Conservation (phyloP, 352 stramenopile species). For the Pythium sp. region DNA sequence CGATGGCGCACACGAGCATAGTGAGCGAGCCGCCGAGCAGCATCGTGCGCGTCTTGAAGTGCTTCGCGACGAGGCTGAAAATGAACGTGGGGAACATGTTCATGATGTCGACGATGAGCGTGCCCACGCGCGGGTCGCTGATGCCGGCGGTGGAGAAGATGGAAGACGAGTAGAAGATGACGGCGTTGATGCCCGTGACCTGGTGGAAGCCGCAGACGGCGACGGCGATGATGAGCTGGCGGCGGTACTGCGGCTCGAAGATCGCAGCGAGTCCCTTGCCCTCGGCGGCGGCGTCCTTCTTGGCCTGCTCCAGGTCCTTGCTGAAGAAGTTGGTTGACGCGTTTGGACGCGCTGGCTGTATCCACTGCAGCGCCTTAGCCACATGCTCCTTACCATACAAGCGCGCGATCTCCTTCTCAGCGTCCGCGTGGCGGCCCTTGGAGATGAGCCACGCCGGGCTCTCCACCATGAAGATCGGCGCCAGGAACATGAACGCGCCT, state of each 20-base stretch:
- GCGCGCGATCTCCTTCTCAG: conserved; percentile 24
- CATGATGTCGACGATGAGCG: conserved; percentile 39
- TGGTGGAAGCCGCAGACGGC: conserved; percentile 41
- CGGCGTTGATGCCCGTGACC: conserved; percentile 58
- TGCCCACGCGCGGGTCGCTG: conserved; percentile 37
- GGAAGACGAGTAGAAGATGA: conserved; percentile 49
- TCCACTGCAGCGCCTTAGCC: conserved; percentile 23
- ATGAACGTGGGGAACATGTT: conserved; percentile 36
- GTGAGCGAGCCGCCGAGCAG: conserved; percentile 34
- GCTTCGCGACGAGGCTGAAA: conserved; percentile 39
- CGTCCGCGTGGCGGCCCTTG: conserved; percentile 28
- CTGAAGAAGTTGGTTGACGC: no score
- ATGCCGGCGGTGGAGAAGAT: conserved; percentile 41
- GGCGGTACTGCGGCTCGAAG: conserved; percentile 32
- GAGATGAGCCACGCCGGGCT: conserved; percentile 39
- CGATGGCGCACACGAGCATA: conserved; percentile 44
- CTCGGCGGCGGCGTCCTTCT: conserved; percentile 3
- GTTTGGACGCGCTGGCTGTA: conserved; percentile 8
- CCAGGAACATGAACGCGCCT: conserved; percentile 22
- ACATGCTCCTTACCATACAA: conserved; percentile 34
- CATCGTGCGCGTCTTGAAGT: conserved; percentile 46
- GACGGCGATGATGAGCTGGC: conserved; percentile 43
- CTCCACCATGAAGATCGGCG: conserved; percentile 34
- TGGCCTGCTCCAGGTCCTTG: conserved; percentile 20
- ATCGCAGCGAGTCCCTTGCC: conserved; percentile 20